Evolutionary conservation across 441 rosid genomes (phyloP).

Genomic region (Omphalea diandra): DNA sequence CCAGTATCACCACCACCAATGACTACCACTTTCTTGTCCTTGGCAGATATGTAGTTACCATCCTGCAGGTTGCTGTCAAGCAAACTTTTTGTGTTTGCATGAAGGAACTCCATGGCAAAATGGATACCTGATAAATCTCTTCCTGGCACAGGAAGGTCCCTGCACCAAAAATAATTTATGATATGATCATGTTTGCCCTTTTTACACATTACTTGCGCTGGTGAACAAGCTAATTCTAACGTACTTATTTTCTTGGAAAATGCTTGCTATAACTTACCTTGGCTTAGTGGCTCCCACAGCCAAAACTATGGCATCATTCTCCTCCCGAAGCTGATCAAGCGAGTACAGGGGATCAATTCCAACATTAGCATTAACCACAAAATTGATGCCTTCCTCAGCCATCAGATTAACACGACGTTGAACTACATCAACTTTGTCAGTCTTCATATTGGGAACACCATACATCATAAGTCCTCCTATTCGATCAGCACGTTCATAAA

Average conservation of each 20-base stretch:
- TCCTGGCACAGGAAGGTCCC: slow-evolving; percentile 98
- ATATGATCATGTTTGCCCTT: neutral
- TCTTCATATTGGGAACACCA: slow-evolving; percentile 99
- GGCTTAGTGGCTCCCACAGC: slow-evolving; percentile 99
- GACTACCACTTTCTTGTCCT: slow-evolving; percentile 94
- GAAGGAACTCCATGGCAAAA: slow-evolving; percentile 99
- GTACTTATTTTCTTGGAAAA: neutral
- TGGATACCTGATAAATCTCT: slow-evolving; percentile 84
- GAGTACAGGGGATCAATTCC: slow-evolving; percentile 86
- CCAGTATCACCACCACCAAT: slow-evolving; percentile 99
- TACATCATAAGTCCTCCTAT: slow-evolving; percentile 99
- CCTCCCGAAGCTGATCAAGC: slow-evolving; percentile 67
- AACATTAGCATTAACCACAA: slow-evolving; percentile 90
- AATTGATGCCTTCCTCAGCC: slow-evolving; percentile 86
- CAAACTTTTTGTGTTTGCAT: slow-evolving; percentile 95
- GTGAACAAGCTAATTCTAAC: too few species aligned
- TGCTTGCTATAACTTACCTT: slow-evolving; percentile 43
- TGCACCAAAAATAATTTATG: slow-evolving; percentile 35
- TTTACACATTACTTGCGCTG: too few species aligned
- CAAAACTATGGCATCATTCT: slow-evolving; percentile 84
- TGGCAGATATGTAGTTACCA: slow-evolving; percentile 88
- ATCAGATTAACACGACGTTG: slow-evolving; percentile 95
- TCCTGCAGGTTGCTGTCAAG: slow-evolving; percentile 86
- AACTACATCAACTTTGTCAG: slow-evolving; percentile 90
- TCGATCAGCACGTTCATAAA: slow-evolving; percentile 95